Percentiles rank a stretch among this genome's conserved stretches.
Evolutionary conservation across 139 green algal species (phyloP).

Genomic region (Picochlorum sp.): DNA sequence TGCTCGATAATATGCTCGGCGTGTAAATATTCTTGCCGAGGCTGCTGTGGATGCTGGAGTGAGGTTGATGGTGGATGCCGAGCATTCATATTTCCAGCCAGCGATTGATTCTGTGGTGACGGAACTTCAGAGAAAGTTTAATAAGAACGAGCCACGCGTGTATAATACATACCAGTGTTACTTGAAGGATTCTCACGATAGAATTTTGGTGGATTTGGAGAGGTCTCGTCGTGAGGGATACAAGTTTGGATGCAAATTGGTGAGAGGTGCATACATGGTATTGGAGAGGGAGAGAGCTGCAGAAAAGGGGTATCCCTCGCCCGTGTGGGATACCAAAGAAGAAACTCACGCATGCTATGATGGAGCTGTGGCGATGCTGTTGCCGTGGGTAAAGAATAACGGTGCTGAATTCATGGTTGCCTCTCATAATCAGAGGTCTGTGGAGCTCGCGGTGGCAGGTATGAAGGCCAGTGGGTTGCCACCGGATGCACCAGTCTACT

Average conservation of each 20-base stretch:
- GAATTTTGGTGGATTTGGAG: constrained; percentile 62
- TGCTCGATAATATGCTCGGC: constrained; percentile 57
- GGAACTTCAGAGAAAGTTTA: constrained; percentile 63
- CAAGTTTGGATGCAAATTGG: constrained; percentile 43
- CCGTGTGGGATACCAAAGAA: constrained; percentile 59
- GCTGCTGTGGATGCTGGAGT: constrained; percentile 39
- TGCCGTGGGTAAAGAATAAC: constrained; percentile 27
- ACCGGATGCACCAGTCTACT: constrained; percentile 54
- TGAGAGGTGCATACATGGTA: constrained; percentile 66
- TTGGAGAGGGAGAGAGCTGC: constrained; percentile 56
- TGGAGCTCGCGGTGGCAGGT: constrained; percentile 49
- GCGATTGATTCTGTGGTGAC: constrained; percentile 73
- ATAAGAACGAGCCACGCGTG: constrained; percentile 46
- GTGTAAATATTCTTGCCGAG: constrained; percentile 46
- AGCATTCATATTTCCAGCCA: constrained; percentile 84
- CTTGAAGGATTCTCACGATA: constrained; percentile 49
- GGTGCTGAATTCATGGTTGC: constrained; percentile 61
- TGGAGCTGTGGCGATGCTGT: constrained; percentile 24
- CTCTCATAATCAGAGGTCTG: constrained; percentile 59
- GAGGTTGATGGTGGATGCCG: constrained; percentile 75
- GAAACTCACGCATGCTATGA: constrained; percentile 70
- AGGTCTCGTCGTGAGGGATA: constrained; percentile 41
- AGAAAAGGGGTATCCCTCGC: constrained; percentile 42
- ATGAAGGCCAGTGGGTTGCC: constrained; percentile 54
- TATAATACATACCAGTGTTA: constrained; percentile 83